Conservation (phyloP, 345 rosid genomes). For the Heritiera fomes region DNA sequence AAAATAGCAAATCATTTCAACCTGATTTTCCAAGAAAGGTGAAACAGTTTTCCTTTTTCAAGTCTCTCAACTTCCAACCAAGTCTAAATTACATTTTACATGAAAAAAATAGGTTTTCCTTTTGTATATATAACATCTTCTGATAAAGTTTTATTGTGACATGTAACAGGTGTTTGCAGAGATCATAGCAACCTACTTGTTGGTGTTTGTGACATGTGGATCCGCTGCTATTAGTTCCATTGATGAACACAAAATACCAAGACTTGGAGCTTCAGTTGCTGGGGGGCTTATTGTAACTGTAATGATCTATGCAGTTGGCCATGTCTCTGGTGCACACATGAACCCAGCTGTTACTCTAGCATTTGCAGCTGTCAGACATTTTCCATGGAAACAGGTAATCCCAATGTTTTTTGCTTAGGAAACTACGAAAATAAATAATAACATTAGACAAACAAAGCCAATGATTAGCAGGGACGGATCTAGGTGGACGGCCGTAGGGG, state of each 20-base stretch:
- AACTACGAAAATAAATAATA: background rate
- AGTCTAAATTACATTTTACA: too few species aligned
- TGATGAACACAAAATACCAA: constrained; percentile 41
- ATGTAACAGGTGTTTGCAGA: constrained; percentile 54
- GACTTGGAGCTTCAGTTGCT: constrained; percentile 55
- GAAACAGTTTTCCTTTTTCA: background rate
- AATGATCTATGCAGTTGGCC: constrained; percentile 73
- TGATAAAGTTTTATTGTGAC: background rate
- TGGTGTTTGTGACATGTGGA: constrained; percentile 66
- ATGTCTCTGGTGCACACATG: constrained; percentile 77
- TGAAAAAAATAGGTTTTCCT: background rate
- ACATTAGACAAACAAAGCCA: background rate
- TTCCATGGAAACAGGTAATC: constrained; percentile 63
- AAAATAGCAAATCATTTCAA: background rate
- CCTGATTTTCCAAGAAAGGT: constrained; percentile 50
- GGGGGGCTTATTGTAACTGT: constrained; percentile 71
- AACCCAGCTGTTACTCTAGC: constrained; percentile 72
- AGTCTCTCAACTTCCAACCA: too few species aligned
- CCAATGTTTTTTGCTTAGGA: background rate
- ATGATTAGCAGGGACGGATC: too few species aligned
- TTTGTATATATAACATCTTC: background rate
- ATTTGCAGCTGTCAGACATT: constrained; percentile 50
- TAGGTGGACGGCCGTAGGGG: too few species aligned
- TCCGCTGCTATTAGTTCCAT: constrained; percentile 40
- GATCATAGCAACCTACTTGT: constrained; percentile 50